Evolutionary conservation across 768 basidiomycete genomes (phyloP), one percentile per base, ranked within the genome.

Genomic region (Tulasnella sp.): DNA sequence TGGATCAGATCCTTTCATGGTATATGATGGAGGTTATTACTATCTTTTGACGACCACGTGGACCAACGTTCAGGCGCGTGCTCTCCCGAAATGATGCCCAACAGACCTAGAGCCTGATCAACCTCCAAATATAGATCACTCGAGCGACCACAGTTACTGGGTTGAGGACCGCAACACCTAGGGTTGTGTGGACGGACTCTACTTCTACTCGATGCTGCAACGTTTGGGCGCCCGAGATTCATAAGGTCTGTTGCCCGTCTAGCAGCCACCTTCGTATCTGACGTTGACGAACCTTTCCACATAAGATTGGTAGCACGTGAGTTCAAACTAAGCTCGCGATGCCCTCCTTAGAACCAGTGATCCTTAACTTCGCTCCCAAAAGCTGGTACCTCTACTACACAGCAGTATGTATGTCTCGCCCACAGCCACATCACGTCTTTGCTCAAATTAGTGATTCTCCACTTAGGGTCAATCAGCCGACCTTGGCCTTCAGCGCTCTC

Each of bases 1-100:
- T 58, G 80, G 80, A 16, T 78, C 76, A 6, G 80, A 81, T 71
- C 80, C 80, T 7, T 71, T 73, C 74, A 81, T 79, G 80, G 78
- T 74, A 16, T 81, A 79, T 52, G 52, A 56, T 38, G 56, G 56
- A 2, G 75, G 75, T n/a, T 76, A 31, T 38, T 46, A 52, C 9
- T 56, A 48, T 10, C 36, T 76, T 18, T 62, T 46, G 75, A 56
- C 75, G 14, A 76, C 75, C 4, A 46, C 75, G 2, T 48, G 75
- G 44, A 48, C 52, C 75, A 46, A 48, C n/a, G 52, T 76, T 34
- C 44, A 46, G 44, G 44, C 31, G n/a, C 9, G 75, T 27, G 3
- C 12, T 14, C 48, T 24, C 36, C 2, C 34, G 38, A 27, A 42
- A 24, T 27, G 38, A 16, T 39, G 5, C 9, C 19, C 21, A 74